A percentile compares a stretch with the other conserved stretches of the same genome.
Conservation (phyloP, 768 basidiomycete genomes). For the Trametes cinnabarina region DNA sequence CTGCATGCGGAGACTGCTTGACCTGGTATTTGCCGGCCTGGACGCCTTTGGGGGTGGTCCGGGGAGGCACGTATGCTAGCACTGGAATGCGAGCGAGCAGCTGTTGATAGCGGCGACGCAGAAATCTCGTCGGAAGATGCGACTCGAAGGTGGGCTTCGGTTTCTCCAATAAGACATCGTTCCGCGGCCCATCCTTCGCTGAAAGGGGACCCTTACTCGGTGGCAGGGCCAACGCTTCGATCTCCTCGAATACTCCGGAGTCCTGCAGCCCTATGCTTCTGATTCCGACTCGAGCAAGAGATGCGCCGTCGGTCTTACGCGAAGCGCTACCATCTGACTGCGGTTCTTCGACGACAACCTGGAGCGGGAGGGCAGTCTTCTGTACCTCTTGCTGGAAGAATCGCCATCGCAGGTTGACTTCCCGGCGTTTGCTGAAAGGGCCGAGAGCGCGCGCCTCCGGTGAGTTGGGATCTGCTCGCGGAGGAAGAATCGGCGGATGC, state of each 20-base stretch:
- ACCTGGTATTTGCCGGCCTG: constrained; percentile 29
- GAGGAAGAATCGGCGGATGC: constrained; percentile 54
- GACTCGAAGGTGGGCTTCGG: constrained; percentile 1
- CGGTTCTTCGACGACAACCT: constrained; percentile 35
- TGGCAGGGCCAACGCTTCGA: constrained; percentile 43
- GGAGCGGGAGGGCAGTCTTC: constrained; percentile 61
- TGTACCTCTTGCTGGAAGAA: constrained; percentile 55
- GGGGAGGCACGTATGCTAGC: constrained; percentile 36
- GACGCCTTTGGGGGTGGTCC: neutral
- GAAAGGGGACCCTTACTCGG: constrained; percentile 21
- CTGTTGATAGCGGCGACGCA: constrained; percentile 53
- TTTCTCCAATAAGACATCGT: neutral
- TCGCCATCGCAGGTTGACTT: constrained; percentile 70
- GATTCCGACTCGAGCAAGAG: constrained; percentile 28
- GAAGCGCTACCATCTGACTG: neutral
- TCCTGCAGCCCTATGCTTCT: constrained; percentile 44
- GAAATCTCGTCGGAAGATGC: constrained; percentile 25
- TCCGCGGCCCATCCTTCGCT: neutral
- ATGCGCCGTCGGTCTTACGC: constrained; percentile 9
- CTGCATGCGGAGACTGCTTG: constrained; percentile 32
- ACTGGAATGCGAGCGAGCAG: constrained; percentile 63
- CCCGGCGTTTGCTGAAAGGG: constrained; percentile 67
- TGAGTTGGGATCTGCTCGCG: constrained; percentile 54
- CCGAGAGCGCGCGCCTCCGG: constrained; percentile 61
- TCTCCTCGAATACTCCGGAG: constrained; percentile 41